A percentile compares a stretch with the other conserved stretches of the same genome.
These are phyloP conservation scores for Podaxis sp. DNA, from an alignment of 768 basidiomycete genomes.

Conservation along the genomic window DNA sequence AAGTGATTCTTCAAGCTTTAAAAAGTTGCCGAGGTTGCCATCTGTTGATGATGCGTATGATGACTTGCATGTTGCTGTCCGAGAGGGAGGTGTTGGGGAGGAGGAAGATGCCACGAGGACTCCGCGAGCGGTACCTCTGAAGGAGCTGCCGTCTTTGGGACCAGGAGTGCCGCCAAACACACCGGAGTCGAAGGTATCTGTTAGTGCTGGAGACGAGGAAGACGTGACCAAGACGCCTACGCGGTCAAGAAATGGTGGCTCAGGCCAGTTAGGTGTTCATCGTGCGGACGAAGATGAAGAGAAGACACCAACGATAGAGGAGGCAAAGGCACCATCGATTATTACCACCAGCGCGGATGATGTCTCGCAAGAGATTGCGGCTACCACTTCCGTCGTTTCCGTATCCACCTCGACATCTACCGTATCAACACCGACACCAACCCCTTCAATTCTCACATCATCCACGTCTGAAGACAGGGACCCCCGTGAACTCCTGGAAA, in stretches of 20 bases:
- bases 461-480: constrained; percentile 26
- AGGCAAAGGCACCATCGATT: background rate
- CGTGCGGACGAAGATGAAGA: background rate
- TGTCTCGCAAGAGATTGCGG: background rate
- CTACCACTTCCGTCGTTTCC: background rate
- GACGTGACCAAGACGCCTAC: background rate
- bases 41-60: constrained; percentile 55
- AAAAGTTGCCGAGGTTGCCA: constrained; percentile 60
- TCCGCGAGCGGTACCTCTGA: constrained; percentile 15
- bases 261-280: background rate
- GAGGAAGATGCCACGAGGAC: constrained; percentile 10
- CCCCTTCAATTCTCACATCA: constrained; percentile 15
- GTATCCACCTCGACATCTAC: background rate
- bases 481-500: constrained; percentile 41
- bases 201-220: background rate
- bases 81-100: background rate
- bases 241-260: background rate
- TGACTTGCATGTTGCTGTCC: constrained; percentile 18
- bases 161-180: background rate
- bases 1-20: constrained; percentile 30
- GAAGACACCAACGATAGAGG: background rate
- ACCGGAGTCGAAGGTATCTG: background rate
- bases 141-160: background rate
- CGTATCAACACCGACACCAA: constrained; percentile 4
- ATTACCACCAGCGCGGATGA: background rate